A percentile compares a stretch with the other conserved stretches of the same genome.
phyloP scores from a whole-genome alignment of 2,329 filamentous ascomycete genomes.

The Fusarium nanum region DNA sequence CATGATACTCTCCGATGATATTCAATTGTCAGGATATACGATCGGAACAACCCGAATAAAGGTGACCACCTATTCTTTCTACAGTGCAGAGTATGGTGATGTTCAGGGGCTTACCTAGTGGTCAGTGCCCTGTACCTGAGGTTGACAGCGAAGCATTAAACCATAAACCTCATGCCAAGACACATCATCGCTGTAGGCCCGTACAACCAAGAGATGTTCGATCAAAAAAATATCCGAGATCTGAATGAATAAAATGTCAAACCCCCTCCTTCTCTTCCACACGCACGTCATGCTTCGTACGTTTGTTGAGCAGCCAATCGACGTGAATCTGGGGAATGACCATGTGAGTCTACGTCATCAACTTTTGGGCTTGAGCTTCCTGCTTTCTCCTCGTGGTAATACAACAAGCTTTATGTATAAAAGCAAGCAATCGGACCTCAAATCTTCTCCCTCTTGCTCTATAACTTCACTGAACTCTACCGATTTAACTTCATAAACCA shows the following conservation, averaged over 20 bases:
- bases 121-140: slow-evolving; percentile 29
- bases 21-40: background rate
- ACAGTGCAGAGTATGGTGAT: background rate
- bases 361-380: slow-evolving; percentile 23
- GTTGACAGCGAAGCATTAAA: slow-evolving; percentile 24
- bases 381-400: slow-evolving; percentile 20
- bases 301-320: slow-evolving; percentile 37
- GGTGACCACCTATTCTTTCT: background rate
- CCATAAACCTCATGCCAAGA: slow-evolving; percentile 24
- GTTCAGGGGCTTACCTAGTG: slow-evolving; percentile 19
- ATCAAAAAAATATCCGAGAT: slow-evolving; percentile 18
- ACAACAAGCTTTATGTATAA: slow-evolving; percentile 28
- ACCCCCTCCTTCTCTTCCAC: background rate
- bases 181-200: background rate
- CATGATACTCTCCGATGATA: background rate
- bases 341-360: slow-evolving; percentile 48
- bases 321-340: slow-evolving; percentile 17
- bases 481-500: background rate
- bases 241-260: slow-evolving; percentile 12
- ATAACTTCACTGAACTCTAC: background rate
- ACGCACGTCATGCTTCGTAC: slow-evolving; percentile 34
- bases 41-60: slow-evolving; percentile 5
- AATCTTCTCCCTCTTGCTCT: background rate
- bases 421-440: slow-evolving; percentile 1
- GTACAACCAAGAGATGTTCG: background rate